These are phyloP conservation scores for Leishmania guyanensis DNA, from an alignment of 208 protist genomes.

Conservation along the genomic window DNA sequence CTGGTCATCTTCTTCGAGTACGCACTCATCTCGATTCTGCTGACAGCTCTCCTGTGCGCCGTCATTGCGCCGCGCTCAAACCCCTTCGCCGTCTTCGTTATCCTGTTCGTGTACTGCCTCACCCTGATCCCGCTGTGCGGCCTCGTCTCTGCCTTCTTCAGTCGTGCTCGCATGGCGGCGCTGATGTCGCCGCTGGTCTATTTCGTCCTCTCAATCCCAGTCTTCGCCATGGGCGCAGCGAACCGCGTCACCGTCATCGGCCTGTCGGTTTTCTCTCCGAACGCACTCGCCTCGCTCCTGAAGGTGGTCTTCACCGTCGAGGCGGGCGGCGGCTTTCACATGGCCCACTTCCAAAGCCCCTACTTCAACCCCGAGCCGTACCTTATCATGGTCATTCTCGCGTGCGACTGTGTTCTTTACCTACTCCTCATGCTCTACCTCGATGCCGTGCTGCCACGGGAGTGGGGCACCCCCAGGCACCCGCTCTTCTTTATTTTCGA, in stretches of 20 bases:
- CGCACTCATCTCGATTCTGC: conserved; percentile 43
- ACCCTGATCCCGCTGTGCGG: conserved; percentile 53
- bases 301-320: conserved; percentile 36
- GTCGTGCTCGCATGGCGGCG: conserved; percentile 55
- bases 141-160: conserved; percentile 68
- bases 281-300: conserved; percentile 41
- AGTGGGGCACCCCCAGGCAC: conserved; percentile 54
- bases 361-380: conserved; percentile 29
- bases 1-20: conserved; percentile 61
- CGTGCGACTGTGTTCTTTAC: conserved; percentile 48
- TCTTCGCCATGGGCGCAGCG: conserved; percentile 40
- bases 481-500: conserved; percentile 69
- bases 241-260: conserved; percentile 13
- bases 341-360: conserved; percentile 29
- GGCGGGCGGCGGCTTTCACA: conserved; percentile 37
- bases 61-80: conserved; percentile 48
- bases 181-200: conserved; percentile 71
- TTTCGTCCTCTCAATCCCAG: conserved; percentile 35
- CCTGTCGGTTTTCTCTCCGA: conserved; percentile 57
- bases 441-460: conserved; percentile 63
- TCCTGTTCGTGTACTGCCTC: conserved; percentile 59
- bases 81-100: conserved; percentile 50
- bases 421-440: conserved; percentile 64
- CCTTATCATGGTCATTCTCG: conserved; percentile 29
- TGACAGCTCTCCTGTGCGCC: conserved; percentile 54